Percentiles rank a stretch among this genome's conserved stretches.
phyloP scores from a whole-genome alignment of 768 basidiomycete species.

The Fibroporia radiculosa region DNA sequence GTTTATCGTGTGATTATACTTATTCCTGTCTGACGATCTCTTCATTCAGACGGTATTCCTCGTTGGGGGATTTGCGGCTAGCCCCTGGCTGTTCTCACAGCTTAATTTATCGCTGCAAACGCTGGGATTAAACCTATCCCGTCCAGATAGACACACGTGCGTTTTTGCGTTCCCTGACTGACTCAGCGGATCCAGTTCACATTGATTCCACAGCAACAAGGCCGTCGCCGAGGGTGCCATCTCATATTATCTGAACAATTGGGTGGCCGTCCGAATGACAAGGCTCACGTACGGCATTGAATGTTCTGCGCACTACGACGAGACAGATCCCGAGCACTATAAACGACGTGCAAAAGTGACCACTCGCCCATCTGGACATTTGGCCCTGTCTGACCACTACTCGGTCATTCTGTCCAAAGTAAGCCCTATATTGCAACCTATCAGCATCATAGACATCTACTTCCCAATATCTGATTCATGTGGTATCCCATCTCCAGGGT shows the following conservation, averaged over 20 bases:
- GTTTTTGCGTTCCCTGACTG: not conserved
- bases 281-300: conserved; percentile 41
- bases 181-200: not conserved
- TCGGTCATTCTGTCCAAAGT: not conserved
- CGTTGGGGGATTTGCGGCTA: conserved; percentile 66
- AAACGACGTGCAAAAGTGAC: not conserved
- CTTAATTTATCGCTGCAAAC: conserved; percentile 52
- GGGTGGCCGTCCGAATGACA: conserved; percentile 40
- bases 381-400: not conserved
- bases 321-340: conserved; percentile 32
- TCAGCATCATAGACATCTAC: too few species aligned
- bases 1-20: not conserved
- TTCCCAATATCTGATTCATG: not conserved
- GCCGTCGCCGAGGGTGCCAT: conserved; percentile 48
- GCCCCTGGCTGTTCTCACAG: conserved; percentile 38
- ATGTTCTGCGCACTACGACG: conserved; percentile 29
- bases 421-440: too few species aligned
- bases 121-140: conserved; percentile 49
- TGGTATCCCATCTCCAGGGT: not conserved
- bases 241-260: conserved; percentile 36
- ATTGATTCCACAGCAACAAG: conserved; percentile 26
- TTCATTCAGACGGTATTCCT: conserved; percentile 71
- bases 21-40: not conserved
- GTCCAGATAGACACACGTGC: conserved; percentile 77
- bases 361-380: not conserved